These are phyloP conservation scores for Teratosphaeria epicoccoides DNA, from an alignment of 2,329 filamentous ascomycete genomes.

Conservation along the genomic window DNA sequence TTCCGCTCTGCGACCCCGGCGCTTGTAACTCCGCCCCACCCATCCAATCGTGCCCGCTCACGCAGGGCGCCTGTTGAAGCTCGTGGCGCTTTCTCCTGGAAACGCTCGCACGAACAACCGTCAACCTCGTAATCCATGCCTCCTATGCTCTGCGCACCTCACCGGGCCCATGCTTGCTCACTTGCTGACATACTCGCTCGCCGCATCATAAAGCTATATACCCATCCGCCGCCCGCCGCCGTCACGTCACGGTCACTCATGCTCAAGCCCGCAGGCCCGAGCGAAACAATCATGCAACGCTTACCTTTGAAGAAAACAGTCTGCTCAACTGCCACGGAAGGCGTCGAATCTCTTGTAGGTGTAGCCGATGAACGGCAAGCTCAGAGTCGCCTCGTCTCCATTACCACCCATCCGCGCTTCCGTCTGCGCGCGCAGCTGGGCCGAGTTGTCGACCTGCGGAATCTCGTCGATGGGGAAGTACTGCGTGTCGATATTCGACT, in stretches of 20 bases:
- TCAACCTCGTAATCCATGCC: not conserved
- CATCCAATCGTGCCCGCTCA: no score
- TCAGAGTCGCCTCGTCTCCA: constrained; percentile 76
- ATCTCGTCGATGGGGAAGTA: constrained; percentile 99
- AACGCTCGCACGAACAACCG: not conserved
- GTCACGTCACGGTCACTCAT: not conserved
- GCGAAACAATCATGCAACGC: not conserved
- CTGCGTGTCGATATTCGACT: constrained; percentile 87
- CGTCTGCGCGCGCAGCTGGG: constrained; percentile 73
- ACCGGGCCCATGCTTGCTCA: not conserved
- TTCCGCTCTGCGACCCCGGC: no score
- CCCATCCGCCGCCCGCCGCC: not conserved
- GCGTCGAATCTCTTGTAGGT: constrained; percentile 94
- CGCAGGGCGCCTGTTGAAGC: no score
- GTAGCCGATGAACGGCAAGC: constrained; percentile 89
- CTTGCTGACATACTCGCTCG: not conserved
- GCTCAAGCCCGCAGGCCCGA: not conserved
- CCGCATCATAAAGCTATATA: not conserved
- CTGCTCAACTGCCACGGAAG: constrained; percentile 35
- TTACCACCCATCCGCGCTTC: constrained; percentile 55
- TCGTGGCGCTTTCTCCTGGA: no score
- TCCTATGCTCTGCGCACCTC: not conserved
- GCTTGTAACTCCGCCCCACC: no score
- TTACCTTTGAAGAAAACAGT: not conserved
- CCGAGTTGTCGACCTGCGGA: constrained; percentile 88